These are phyloP conservation scores for Pichia kudriavzevii DNA, from an alignment of 1,139 yeast genomes.

Conservation along the genomic window DNA sequence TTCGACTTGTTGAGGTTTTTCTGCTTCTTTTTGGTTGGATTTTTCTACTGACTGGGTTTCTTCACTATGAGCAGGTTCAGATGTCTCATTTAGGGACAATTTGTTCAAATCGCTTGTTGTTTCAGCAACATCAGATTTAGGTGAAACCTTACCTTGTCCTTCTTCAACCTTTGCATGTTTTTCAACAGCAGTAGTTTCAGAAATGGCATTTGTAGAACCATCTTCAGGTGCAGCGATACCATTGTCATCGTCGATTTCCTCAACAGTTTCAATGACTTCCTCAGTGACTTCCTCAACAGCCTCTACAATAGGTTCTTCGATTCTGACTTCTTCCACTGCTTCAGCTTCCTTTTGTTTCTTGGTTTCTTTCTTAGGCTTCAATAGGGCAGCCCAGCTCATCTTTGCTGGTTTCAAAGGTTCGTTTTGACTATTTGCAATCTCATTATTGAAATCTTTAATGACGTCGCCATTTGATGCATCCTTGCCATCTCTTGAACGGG, in stretches of 20 bases:
- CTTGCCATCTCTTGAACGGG: slow-evolving; percentile 4
- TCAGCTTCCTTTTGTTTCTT: slow-evolving; percentile 14
- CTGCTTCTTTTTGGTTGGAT: slow-evolving; percentile 8
- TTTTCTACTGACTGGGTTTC: slow-evolving; percentile 5
- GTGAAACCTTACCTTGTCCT: slow-evolving; percentile 1
- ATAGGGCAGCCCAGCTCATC: slow-evolving; percentile 26
- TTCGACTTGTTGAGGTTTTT: slow-evolving; percentile 2
- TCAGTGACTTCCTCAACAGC: slow-evolving; percentile 8
- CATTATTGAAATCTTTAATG: too few relatives aligned
- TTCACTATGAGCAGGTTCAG: too few relatives aligned
- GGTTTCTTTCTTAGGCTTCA: slow-evolving; percentile 20
- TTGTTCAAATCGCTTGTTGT: neutral
- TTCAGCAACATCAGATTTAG: slow-evolving; percentile 1
- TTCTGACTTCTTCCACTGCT: slow-evolving; percentile 12
- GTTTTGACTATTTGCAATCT: slow-evolving; percentile 2
- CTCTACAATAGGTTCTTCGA: slow-evolving; percentile 12
- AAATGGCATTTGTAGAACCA: too few relatives aligned
- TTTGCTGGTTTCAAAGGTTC: slow-evolving; percentile 1
- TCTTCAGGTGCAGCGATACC: slow-evolving; percentile 15
- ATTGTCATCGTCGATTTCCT: slow-evolving; percentile 17
- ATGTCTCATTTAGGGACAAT: neutral
- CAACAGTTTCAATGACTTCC: slow-evolving; percentile 12
- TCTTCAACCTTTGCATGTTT: slow-evolving; percentile 1
- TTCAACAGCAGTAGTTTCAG: slow-evolving; percentile 11
- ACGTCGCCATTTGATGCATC: slow-evolving; percentile 8